Evolutionary conservation across 1,284 basidiomycete species (phyloP), one percentile per base, ranked within the genome.

Genomic region (Thelephora terrestris): DNA sequence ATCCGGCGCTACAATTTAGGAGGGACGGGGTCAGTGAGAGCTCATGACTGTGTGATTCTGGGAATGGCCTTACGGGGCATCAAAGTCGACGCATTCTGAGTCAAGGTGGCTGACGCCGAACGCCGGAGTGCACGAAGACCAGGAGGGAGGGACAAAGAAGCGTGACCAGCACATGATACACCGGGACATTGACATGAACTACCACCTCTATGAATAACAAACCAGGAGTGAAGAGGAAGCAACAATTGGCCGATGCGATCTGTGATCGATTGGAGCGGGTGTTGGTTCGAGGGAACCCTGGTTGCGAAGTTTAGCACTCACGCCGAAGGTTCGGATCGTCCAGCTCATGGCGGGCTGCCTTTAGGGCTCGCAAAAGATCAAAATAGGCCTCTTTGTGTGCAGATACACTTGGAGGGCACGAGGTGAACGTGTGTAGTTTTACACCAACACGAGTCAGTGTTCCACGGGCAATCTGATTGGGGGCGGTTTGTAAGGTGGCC

Each of bases 301-400:
- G 14, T 32, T 32, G 29, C 14, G 29, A 32, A 32, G 39, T 25
- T 23, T 42, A 12, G 12, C n/a, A 21, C 25, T 42, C 25, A 42
- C 39, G 12, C 25, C 39, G 39, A 42, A 42, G 39, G 25, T 42
- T 42, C 12, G 39, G 39, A 18, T 42, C 21, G 39, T 42, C 39
- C 16, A 42, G 21, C 21, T 42, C 18, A 23, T 21, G 25, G 12
- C 39, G 12, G n/a, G 25, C 25, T 23, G 39, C 39, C 25, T 42
- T 25, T n/a, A 42, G 39, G 20, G 39, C 25, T 20, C 39, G 39
- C n/a, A 42, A 18, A 3, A 42, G 39, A 42, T 42, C 25, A 20
- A 42, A 42, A 25, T 42, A 42, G 20, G 39, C 39, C 21, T 42
- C 39, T 18, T 42, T 42, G 39, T 42, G 39, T 14, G 39, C 39